A percentile compares a stretch with the other conserved stretches of the same genome.
phyloP scores from a whole-genome alignment of 106 monocot genomes.

The Platanthera guangdongensis region DNA sequence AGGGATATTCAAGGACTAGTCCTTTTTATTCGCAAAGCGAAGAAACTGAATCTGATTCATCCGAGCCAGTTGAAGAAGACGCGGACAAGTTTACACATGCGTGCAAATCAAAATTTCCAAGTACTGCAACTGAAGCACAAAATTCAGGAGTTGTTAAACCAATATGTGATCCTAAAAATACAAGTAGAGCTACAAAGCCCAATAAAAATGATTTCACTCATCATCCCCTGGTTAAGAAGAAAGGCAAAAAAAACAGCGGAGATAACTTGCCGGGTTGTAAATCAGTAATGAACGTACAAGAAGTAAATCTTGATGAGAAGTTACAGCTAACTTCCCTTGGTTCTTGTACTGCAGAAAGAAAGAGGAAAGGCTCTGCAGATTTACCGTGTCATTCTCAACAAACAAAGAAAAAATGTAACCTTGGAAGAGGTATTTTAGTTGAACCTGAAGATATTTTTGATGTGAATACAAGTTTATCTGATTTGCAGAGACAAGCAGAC shows the following conservation, averaged over 20 bases:
- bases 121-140: slow-evolving; percentile 2
- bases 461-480: slow-evolving; percentile 4
- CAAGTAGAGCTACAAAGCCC: slow-evolving; percentile 26
- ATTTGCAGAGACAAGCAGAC: background rate
- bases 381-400: slow-evolving; percentile 8
- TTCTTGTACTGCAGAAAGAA: slow-evolving; percentile 27
- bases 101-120: slow-evolving; percentile 14
- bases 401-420: slow-evolving; percentile 15
- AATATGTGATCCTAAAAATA: slow-evolving; percentile 17
- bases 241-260: slow-evolving; percentile 18
- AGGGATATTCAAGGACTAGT: slow-evolving; percentile 5
- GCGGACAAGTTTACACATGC: slow-evolving; percentile 4
- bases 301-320: slow-evolving; percentile 20
- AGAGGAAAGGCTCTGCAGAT: slow-evolving; percentile 20
- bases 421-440: slow-evolving; percentile 24
- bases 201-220: slow-evolving; percentile 17
- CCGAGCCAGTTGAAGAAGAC: slow-evolving; percentile 37
- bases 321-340: slow-evolving; percentile 19
- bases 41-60: slow-evolving; percentile 81
- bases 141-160: slow-evolving; percentile 16
- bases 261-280: slow-evolving; percentile 11
- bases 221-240: slow-evolving; percentile 22
- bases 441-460: slow-evolving; percentile 19
- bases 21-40: slow-evolving; percentile 28
- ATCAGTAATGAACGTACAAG: slow-evolving; percentile 25